Evolutionary conservation across 2,329 filamentous ascomycete species (phyloP), one percentile per base, ranked within the genome.

Genomic region (Fusarium nelsonii): DNA sequence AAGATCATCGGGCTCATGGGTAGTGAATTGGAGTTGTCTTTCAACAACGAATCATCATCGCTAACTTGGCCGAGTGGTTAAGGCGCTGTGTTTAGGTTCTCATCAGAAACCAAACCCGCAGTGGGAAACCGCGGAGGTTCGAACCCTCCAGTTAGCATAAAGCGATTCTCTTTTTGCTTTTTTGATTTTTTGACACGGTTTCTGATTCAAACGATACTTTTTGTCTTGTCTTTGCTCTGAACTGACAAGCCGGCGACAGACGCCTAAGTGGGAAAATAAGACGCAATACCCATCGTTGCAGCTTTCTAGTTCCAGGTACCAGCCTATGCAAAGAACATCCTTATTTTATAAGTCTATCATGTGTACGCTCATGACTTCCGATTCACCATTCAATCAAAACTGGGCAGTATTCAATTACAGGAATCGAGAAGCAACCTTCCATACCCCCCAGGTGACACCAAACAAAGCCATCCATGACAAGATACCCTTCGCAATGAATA

Each of bases 1-100:
- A 11, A 30, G 8, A 6, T 1, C 10, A 0, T 2, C 3, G 18
- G n/a, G 8, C 10, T 40, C 4, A 39, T 51, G 12, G 0, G 0
- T 0, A 4, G 2, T 10, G 2, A 36, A 5, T n/a, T 14, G 15
- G 2, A 5, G 3, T 0, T 16, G 14, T 8, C n/a, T 33, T 4
- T 16, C 18, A 51, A 39, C 9, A n/a, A 41, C 8, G 49, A 66
- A 66, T 61, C 55, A 68, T 60, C 59, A 52, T 65, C 60, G 67
- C 67, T 69, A 70, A 70, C 67, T 70, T 70, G 67, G 67, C 67
- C 67, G 67, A 70, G 67, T 70, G 67, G 67, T 70, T 70, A 70
- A 70, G 67, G 67, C 67, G 67, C 67, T 70, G 67, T 70, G 67
- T 70, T 70, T 70, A 70, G 67, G 67, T 70, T 70, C 48, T 68